These are phyloP conservation scores for Tricholoma bakamatsutake DNA, from an alignment of 768 basidiomycete species.

Conservation along the genomic window DNA sequence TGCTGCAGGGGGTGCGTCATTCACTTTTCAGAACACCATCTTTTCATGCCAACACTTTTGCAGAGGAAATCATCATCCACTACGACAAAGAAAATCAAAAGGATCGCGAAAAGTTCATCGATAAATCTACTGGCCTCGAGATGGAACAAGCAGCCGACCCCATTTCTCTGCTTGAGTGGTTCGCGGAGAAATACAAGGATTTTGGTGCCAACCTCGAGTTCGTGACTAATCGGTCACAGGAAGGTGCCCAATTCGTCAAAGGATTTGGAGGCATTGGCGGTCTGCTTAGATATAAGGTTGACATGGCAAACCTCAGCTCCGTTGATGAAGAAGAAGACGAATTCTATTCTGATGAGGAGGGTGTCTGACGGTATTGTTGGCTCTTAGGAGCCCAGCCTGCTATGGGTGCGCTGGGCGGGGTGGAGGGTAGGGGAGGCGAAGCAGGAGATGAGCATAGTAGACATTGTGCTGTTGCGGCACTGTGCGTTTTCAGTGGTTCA, in stretches of 20 bases:
- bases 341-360: slow-evolving; percentile 72
- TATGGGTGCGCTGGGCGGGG: slow-evolving; percentile 67
- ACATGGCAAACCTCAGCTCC: slow-evolving; percentile 75
- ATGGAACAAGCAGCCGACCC: slow-evolving; percentile 90
- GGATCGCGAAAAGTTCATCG: slow-evolving; percentile 90
- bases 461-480: not conserved
- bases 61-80: slow-evolving; percentile 83
- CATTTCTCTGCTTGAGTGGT: slow-evolving; percentile 92
- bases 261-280: slow-evolving; percentile 99
- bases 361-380: slow-evolving; percentile 82
- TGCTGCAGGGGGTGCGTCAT: slow-evolving; percentile 72
- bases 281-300: slow-evolving; percentile 94
- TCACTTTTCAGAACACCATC: not conserved
- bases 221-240: slow-evolving; percentile 93
- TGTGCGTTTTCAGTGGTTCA: not conserved
- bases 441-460: not conserved
- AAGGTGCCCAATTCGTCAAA: slow-evolving; percentile 96
- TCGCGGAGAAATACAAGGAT: slow-evolving; percentile 97
- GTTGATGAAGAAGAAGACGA: slow-evolving; percentile 85
- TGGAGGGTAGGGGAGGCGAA: slow-evolving; percentile 29
- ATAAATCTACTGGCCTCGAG: slow-evolving; percentile 91
- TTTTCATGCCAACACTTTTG: not conserved
- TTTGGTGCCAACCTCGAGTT: slow-evolving; percentile 96
- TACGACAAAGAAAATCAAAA: slow-evolving; percentile 80
- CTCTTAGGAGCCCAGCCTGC: slow-evolving; percentile 76